Base-by-base conservation (phyloP, 768 basidiomycete genomes). In the Dacryopinax spathularia region DNA sequence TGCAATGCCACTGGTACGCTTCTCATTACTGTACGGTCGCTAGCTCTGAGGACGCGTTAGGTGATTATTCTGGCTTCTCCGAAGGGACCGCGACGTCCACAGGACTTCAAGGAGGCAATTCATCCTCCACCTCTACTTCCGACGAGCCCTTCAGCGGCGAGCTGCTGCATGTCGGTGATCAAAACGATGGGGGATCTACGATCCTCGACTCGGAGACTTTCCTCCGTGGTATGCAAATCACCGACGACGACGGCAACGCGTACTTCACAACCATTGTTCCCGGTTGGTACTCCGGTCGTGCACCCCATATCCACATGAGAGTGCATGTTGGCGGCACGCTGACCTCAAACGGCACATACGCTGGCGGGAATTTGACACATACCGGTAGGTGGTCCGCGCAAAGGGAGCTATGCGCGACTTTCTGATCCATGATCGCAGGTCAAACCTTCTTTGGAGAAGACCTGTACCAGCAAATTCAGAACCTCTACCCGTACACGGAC, bases 251-350 rank as follows among this genome's bases (percentile, higher is more conserved):
- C 22, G 62, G 62, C 33, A 48, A 56, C 18, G 62, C 62, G 29
- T 48, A 43, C 2, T 48, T 63, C 43, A 48, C 34, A 6, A 56
- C 43, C 43, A 48, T 56, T 27, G 62, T 64, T 39, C 63, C 63
- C 18, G 63, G 63, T 20, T 64, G 63, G 63, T 64, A 64, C 35
- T 64, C 63, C 1, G 63, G 63, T 15, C 44, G 63, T 13, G 59
- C 63, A 2, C 0, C 48, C 7, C 63, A 64, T 31, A 60, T 64
- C 56, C 63, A 64, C 59, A 59, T 64, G 44, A 44, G 63, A 33
- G 43, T 64, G 15, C 63, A 64, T 29, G 63, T 64, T 27, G 63
- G 63, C 15, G 63, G 63, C 2, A 36, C 60, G 16, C 44, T 64
- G 9, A 64, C 63, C 31, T 34, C 63, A 12, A 64, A 64, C 31